phyloP scores from a whole-genome alignment of 495 filamentous ascomycete genomes.

The Oidiodendron maius region DNA sequence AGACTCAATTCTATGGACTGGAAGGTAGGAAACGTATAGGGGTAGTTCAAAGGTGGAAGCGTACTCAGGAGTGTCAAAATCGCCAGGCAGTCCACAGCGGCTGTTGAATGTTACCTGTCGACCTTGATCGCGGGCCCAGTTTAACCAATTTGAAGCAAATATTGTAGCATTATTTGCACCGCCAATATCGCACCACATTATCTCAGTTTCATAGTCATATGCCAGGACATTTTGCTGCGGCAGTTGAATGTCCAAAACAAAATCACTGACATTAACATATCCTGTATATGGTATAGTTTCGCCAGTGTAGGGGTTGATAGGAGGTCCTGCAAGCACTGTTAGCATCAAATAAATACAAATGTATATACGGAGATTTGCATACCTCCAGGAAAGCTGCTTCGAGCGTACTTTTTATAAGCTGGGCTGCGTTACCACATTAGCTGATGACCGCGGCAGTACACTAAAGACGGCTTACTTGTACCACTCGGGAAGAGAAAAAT shows the following conservation, averaged over 20 bases:
- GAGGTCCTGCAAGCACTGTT: slow-evolving; percentile 32
- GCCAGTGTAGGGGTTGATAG: slow-evolving; percentile 30
- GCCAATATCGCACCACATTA: slow-evolving; percentile 52
- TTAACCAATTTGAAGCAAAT: slow-evolving; percentile 45
- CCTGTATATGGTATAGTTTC: slow-evolving; percentile 38
- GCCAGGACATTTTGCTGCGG: slow-evolving; percentile 48
- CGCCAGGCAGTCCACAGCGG: too few relatives aligned
- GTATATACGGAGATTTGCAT: too few relatives aligned
- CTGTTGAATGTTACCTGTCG: slow-evolving; percentile 45
- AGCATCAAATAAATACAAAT: too few relatives aligned
- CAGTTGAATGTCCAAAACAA: slow-evolving; percentile 40
- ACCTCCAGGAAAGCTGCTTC: too few relatives aligned
- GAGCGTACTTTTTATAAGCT: too few relatives aligned
- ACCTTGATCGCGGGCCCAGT: slow-evolving; percentile 27
- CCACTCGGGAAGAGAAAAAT: too few relatives aligned
- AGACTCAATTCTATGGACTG: slow-evolving; percentile 37
- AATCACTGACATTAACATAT: slow-evolving; percentile 33
- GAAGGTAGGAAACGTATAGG: slow-evolving; percentile 42
- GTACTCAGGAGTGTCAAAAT: too few relatives aligned
- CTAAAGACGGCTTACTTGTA: too few relatives aligned
- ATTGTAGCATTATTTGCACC: slow-evolving; percentile 40
- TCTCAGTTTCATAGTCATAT: slow-evolving; percentile 41
- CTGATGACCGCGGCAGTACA: too few relatives aligned
- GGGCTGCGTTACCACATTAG: too few relatives aligned
- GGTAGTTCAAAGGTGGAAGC: slow-evolving; percentile 45